Base-by-base conservation (phyloP, 2,329 filamentous ascomycete genomes). In the Exophiala viscosa region DNA sequence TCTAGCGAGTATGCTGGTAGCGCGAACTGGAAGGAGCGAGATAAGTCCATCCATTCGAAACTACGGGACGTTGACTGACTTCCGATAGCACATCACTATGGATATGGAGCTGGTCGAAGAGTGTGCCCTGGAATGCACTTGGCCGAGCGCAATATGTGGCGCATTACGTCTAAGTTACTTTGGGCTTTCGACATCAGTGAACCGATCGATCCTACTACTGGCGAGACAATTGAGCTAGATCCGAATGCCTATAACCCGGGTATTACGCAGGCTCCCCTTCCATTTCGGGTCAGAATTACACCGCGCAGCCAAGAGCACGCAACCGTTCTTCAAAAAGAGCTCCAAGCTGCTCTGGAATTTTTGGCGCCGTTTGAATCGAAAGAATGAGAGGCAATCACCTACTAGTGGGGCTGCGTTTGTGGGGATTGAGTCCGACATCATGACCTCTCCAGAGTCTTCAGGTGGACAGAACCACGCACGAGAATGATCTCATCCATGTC, bases 1-100 rank as follows among this genome's bases (percentile, higher is more conserved):
- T 56, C 62, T 7, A 65, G 63, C 7, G 62, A 65, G 18, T 71
- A 69, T 38, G 67, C 69, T 1, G 67, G 65, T 2, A 59, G 63
- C 5, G 38, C 43, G 2, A 64, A 69, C 44, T 59, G 59, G 2
- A 50, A 49, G 34, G 42, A 61, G 18, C 51, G 61, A 23, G 60
- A 64, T 55, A 50, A 50, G 40, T 43, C 5, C n/a, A n/a, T 17
- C 33, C 38, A 34, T 46, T 40, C 23, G 15, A 28, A 23, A 18
- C 40, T 10, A 32, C 33, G n/a, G 8, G n/a, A 43, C 3, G 9
- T 23, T 32, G 33, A 33, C 50, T 43, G 38, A 48, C 45, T 17
- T 39, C n/a, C n/a, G n/a, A 28, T 32, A 33, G 17, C 20, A 51
- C 40, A 60, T 32, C 62, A 66, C 45, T 62, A 62, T 41, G 50